Base-by-base conservation (phyloP, 176 grass and related monocot species). In the Oryza glumipatula region DNA sequence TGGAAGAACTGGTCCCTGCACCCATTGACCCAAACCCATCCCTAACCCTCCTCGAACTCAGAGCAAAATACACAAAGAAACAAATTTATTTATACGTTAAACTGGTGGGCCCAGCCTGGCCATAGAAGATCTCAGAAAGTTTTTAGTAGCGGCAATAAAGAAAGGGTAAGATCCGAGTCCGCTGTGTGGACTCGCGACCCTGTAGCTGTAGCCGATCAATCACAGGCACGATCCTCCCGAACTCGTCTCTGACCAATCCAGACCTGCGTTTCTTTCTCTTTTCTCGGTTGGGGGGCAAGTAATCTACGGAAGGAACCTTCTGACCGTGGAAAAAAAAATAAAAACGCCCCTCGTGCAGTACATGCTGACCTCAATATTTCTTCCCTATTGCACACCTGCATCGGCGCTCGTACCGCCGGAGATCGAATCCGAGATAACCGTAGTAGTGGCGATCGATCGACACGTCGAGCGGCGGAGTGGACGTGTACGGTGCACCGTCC, bases 291-390 rank as follows among this genome's bases (percentile, higher is more conserved):
- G 70, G 70, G 45, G 3, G 35, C 66, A 68, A 71, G 35, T 77
- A 76, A 68, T 68, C 36, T 70, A 85, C 14, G 36, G 48, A 1
- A 77, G 66, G 67, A 85, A 78, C 67, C 74, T 85, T 85, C 75
- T 78, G 24, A 13, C 75, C 75, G 75, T 78, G 67, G 75, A 78
- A 72, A 82, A 78, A 78, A 63, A 72, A 60, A 71, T 47, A 60
- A 5, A 35, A 41, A 5, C 26, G 24, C 2, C 23, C 63, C 73
- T 77, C 73, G 72, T 76, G 74, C 74, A 15, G 64, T 80, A 80
- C 76, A 65, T 49, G 76, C 23, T 73, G 67, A 65, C 76, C 52
- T 79, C 22, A 49, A 33, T 48, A 21, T 61, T 60, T 21, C 19
- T 75, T 44, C 15, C 30, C 47, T 24, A 58, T 11, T 24, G 65